phyloP scores from a whole-genome alignment of 306 rosid genomes.

The Acacia acuminata region DNA sequence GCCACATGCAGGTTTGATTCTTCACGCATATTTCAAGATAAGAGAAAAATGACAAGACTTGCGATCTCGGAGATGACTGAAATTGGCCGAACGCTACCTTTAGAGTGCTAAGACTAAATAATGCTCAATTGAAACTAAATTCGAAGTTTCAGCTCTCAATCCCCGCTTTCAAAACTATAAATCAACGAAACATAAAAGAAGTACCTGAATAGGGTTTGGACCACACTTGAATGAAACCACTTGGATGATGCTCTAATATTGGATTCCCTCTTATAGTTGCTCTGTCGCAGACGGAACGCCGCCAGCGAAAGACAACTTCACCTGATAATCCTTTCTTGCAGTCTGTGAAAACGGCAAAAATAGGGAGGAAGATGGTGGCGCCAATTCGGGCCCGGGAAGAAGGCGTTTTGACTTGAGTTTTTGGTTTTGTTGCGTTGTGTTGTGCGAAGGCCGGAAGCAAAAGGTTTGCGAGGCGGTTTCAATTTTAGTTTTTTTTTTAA shows the following conservation, averaged over 20 bases:
- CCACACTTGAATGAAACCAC: slow-evolving; percentile 89
- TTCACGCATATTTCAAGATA: neutral
- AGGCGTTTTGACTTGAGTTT: neutral
- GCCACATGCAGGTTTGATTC: neutral
- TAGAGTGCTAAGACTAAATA: neutral
- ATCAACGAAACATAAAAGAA: neutral
- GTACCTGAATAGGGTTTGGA: slow-evolving; percentile 83
- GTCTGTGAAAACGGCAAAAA: neutral
- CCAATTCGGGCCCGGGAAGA: neutral
- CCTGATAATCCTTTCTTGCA: neutral
- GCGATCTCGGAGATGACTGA: neutral
- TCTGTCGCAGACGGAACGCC: neutral
- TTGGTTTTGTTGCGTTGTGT: neutral
- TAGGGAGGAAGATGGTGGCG: neutral
- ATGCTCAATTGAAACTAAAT: slow-evolving; percentile 11
- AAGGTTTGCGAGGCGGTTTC: neutral
- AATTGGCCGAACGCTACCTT: neutral
- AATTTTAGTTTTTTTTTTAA: too few species aligned
- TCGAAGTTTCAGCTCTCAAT: neutral
- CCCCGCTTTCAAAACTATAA: neutral
- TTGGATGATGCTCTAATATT: slow-evolving; percentile 32
- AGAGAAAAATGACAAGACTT: neutral
- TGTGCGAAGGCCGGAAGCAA: neutral
- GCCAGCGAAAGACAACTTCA: neutral
- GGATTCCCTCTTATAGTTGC: neutral